Evolutionary conservation across 345 rosid species (phyloP).

Genomic region (Camelina sativa): DNA sequence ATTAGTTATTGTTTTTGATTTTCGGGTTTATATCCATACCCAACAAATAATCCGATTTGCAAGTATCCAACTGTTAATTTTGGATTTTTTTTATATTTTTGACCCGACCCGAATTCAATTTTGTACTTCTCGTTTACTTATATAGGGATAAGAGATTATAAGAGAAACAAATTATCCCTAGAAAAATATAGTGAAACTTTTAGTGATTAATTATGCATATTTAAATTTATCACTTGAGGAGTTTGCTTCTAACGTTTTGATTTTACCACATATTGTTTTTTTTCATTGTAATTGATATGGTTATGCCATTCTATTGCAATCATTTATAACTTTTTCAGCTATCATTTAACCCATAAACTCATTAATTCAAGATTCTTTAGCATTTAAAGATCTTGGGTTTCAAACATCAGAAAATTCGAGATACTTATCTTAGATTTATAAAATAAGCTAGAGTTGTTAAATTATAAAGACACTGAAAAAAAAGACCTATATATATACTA

Average conservation of each 20-base stretch:
- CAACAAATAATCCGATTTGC: no score
- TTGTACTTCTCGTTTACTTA: no score
- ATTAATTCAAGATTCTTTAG: background rate
- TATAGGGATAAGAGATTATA: no score
- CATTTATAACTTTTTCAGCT: conserved; percentile 11
- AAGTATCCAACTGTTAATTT: no score
- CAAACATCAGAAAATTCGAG: background rate
- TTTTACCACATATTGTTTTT: background rate
- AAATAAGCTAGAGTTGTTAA: background rate
- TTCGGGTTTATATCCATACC: no score
- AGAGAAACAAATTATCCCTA: background rate
- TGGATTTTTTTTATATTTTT: no score
- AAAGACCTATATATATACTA: background rate
- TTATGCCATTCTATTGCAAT: conserved; percentile 1
- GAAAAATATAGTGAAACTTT: no score
- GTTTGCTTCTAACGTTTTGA: background rate
- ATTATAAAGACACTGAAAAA: background rate
- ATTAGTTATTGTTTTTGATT: no score
- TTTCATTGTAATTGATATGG: background rate
- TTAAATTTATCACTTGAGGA: background rate
- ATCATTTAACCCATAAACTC: background rate
- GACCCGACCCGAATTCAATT: no score
- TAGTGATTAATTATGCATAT: background rate
- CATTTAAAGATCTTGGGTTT: background rate
- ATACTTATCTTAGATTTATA: background rate